Conservation (phyloP, 2,329 filamentous ascomycete species). For the Monosporascus sp. region DNA sequence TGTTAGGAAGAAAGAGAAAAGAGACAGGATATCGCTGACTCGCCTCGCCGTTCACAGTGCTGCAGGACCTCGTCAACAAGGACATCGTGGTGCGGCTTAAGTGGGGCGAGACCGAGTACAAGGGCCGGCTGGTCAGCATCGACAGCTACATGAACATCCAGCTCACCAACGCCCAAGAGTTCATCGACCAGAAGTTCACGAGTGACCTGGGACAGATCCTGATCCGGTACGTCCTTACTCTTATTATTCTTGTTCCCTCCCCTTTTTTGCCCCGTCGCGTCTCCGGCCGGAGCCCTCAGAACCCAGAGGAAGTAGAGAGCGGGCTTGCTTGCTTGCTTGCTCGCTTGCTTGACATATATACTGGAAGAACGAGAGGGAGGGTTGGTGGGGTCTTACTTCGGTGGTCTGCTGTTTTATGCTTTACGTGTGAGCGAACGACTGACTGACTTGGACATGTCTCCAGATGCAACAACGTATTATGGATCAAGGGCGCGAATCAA, state of each 20-base stretch:
- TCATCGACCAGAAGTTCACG: constrained; percentile 79
- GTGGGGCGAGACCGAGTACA: constrained; percentile 98
- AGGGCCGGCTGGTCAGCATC: constrained; percentile 83
- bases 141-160: constrained; percentile 99
- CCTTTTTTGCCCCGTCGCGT: too few species aligned
- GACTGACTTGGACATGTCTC: background rate
- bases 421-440: background rate
- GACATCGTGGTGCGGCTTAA: constrained; percentile 89
- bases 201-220: constrained; percentile 85
- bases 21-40: too few species aligned
- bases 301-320: background rate
- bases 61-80: constrained; percentile 60
- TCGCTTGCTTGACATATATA: too few species aligned
- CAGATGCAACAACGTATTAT: constrained; percentile 90
- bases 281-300: too few species aligned
- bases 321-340: too few species aligned
- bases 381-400: background rate
- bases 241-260: background rate
- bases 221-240: constrained; percentile 63
- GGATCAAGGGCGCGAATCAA: constrained; percentile 63
- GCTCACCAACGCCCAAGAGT: constrained; percentile 85
- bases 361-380: too few species aligned
- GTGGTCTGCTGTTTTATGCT: background rate
- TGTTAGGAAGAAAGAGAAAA: background rate
- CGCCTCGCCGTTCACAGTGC: background rate